Evolutionary conservation across 2,329 filamentous ascomycete species (phyloP).

Genomic region (Trichoderma sp.): DNA sequence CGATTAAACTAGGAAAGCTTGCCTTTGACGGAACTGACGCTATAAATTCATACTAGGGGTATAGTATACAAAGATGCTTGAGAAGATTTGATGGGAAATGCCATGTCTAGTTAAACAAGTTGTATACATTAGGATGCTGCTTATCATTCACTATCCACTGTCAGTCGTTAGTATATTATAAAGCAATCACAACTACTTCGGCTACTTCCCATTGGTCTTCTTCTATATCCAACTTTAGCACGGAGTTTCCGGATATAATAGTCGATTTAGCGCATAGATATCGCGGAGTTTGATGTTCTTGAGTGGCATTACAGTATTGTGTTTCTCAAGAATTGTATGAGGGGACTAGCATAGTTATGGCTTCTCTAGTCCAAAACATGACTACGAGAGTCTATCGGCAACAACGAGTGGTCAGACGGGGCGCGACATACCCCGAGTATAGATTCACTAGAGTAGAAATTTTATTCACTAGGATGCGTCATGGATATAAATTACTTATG

Average conservation of each 20-base stretch:
- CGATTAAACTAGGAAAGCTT: too few relatives aligned
- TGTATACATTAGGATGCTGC: too few relatives aligned
- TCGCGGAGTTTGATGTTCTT: not conserved
- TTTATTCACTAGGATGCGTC: not conserved
- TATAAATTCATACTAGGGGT: too few relatives aligned
- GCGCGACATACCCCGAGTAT: not conserved
- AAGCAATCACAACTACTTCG: too few relatives aligned
- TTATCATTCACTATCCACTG: too few relatives aligned
- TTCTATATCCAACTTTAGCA: too few relatives aligned
- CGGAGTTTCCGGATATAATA: not conserved
- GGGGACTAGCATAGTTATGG: not conserved
- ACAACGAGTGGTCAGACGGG: not conserved
- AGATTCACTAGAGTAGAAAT: not conserved
- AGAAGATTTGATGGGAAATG: too few relatives aligned
- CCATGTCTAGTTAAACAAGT: too few relatives aligned
- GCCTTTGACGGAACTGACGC: too few relatives aligned
- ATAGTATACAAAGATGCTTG: too few relatives aligned
- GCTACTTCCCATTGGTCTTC: too few relatives aligned
- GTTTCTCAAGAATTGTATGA: not conserved
- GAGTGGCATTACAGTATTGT: not conserved
- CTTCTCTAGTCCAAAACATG: not conserved
- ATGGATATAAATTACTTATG: not conserved
- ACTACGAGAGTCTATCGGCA: not conserved
- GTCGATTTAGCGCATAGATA: not conserved
- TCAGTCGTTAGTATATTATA: too few relatives aligned